phyloP scores from a whole-genome alignment of 2,329 filamentous ascomycete species.

The Verruconis gallopava region DNA sequence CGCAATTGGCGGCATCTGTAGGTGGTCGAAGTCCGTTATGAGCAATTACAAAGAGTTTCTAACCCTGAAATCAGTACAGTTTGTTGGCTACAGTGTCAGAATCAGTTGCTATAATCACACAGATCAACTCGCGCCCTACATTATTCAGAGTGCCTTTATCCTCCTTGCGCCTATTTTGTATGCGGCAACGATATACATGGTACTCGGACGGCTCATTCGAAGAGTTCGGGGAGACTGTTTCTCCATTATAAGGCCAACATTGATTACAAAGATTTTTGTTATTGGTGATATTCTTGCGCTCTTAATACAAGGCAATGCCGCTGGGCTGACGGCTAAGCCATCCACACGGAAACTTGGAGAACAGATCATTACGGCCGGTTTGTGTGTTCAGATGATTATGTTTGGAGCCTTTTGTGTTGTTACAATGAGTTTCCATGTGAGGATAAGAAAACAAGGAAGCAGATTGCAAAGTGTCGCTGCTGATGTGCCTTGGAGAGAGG shows the following conservation, averaged over 20 bases:
- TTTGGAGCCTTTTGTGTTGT: conserved; percentile 36
- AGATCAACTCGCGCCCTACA: conserved; percentile 29
- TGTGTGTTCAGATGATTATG: conserved; percentile 37
- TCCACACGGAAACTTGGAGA: conserved; percentile 22
- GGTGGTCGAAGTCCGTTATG: conserved; percentile 15
- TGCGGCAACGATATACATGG: conserved; percentile 40
- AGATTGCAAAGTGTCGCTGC: conserved; percentile 17
- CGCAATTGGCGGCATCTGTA: conserved; percentile 34
- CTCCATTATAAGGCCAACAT: conserved; percentile 29
- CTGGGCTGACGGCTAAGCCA: conserved; percentile 22
- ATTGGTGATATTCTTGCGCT: conserved; percentile 35
- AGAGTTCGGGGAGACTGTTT: conserved; percentile 28
- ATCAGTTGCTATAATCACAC: conserved; percentile 28
- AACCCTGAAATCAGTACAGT: conserved; percentile 30
- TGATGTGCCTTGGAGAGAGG: conserved; percentile 20
- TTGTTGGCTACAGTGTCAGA: conserved; percentile 40
- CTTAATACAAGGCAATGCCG: conserved; percentile 28
- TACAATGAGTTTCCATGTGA: conserved; percentile 18
- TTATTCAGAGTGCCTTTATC: conserved; percentile 32
- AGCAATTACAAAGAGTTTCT: neutral
- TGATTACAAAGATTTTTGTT: conserved; percentile 37
- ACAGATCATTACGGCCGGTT: conserved; percentile 34
- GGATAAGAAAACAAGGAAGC: conserved; percentile 12
- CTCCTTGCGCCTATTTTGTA: conserved; percentile 37
- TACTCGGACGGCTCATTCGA: conserved; percentile 33